Conservation (phyloP, 2,329 filamentous ascomycete species). For the Paraphoma chrysanthemicola region DNA sequence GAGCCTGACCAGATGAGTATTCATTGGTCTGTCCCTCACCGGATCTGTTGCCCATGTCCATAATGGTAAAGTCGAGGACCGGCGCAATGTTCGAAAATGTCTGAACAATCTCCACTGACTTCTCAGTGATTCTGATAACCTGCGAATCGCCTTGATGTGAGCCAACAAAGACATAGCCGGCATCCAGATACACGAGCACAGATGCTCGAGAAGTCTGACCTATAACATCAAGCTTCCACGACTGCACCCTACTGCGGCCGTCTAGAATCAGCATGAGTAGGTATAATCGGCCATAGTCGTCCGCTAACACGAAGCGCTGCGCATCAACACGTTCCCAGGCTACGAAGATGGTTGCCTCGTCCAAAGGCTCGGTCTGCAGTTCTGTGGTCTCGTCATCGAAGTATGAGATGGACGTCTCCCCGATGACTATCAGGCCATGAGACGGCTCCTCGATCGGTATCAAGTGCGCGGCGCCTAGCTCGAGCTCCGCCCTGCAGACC, state of each 20-base stretch:
- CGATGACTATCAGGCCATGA: conserved; percentile 56
- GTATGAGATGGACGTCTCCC: conserved; percentile 78
- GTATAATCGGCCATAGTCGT: conserved; percentile 87
- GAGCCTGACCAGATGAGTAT: conserved; percentile 92
- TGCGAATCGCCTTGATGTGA: conserved; percentile 95
- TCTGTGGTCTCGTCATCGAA: conserved; percentile 78
- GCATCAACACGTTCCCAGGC: conserved; percentile 87
- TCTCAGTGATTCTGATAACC: conserved; percentile 69
- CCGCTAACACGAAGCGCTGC: conserved; percentile 83
- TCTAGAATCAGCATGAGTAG: conserved; percentile 79
- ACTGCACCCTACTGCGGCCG: conserved; percentile 69
- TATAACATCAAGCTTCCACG: conserved; percentile 74
- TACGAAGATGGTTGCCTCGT: conserved; percentile 84
- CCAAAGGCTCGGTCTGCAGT: conserved; percentile 68
- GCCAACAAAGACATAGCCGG: conserved; percentile 79
- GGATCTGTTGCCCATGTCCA: conserved; percentile 91
- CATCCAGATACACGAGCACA: conserved; percentile 77
- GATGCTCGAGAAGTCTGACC: conserved; percentile 77
- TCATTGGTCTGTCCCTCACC: conserved; percentile 82
- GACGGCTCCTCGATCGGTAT: conserved; percentile 67
- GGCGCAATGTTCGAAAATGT: conserved; percentile 85
- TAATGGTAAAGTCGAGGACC: conserved; percentile 90
- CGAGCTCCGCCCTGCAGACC: conserved; percentile 61
- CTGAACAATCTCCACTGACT: conserved; percentile 73
- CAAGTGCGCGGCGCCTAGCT: conserved; percentile 66